These are phyloP conservation scores for Coemansia sp. DNA, from an alignment of 192 early-diverging fungal species.

Conservation along the genomic window DNA sequence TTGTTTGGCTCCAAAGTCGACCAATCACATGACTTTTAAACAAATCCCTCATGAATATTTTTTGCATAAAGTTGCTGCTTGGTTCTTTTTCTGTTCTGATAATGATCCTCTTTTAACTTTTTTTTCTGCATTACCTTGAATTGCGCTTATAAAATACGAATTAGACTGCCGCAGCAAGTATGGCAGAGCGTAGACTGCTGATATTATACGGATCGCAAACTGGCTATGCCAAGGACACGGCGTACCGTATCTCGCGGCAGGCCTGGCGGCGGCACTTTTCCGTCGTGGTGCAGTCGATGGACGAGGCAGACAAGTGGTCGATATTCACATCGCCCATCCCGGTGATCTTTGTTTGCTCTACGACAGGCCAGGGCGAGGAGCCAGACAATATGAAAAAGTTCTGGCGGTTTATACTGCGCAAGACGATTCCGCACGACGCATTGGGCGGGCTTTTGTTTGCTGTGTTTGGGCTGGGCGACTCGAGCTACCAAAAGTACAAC, in stretches of 20 bases:
- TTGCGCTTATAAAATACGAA: too few species aligned
- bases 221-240: constrained; percentile 88
- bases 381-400: constrained; percentile 93
- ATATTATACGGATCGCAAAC: constrained; percentile 93
- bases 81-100: too few species aligned
- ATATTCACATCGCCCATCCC: constrained; percentile 3
- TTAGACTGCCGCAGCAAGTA: too few species aligned
- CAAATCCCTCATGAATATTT: too few species aligned
- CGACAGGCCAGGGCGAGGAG: constrained; percentile 90
- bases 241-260: constrained; percentile 78
- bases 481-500: constrained; percentile 91
- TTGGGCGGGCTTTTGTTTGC: constrained; percentile 70
- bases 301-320: constrained; percentile 66
- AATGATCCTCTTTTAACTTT: too few species aligned
- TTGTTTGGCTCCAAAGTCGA: too few species aligned
- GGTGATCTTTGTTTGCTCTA: constrained; percentile 82
- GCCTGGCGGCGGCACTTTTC: constrained; percentile 73
- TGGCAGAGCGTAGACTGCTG: constrained; percentile 47
- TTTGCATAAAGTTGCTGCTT: too few species aligned
- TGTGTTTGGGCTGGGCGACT: constrained; percentile 96
- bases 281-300: constrained; percentile 67
- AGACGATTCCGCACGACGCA: constrained; percentile 65
- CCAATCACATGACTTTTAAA: too few species aligned
- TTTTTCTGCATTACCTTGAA: too few species aligned
- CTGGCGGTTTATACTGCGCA: constrained; percentile 89